Evolutionary conservation across 2,329 filamentous ascomycete genomes (phyloP).

Genomic region (Chrysoporthe cubensis): DNA sequence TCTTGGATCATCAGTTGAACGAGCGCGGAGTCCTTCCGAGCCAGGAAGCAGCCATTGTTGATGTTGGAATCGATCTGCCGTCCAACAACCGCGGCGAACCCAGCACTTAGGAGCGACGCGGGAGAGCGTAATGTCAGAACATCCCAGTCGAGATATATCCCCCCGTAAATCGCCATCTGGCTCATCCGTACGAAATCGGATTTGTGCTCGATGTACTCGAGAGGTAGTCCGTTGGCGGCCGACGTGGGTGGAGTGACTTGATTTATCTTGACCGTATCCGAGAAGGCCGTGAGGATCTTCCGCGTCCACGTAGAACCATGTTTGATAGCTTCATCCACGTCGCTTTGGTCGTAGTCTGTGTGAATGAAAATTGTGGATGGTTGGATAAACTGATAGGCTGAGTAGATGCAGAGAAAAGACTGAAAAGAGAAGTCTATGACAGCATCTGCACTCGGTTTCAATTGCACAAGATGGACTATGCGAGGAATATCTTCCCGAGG

Average conservation of each 20-base stretch:
- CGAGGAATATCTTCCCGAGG: conserved; percentile 31
- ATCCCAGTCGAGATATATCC: conserved; percentile 38
- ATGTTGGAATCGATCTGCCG: conserved; percentile 27
- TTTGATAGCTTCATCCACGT: conserved; percentile 27
- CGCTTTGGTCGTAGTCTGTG: conserved; percentile 31
- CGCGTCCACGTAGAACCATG: conserved; percentile 32
- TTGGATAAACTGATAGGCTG: conserved; percentile 31
- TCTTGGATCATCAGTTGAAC: conserved; percentile 29
- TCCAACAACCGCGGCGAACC: conserved; percentile 36
- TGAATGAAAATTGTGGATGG: conserved; percentile 36
- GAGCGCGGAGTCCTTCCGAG: conserved; percentile 28
- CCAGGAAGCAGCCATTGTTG: conserved; percentile 25
- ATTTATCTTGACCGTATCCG: conserved; percentile 28
- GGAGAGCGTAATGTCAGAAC: conserved; percentile 34
- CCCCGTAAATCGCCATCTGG: conserved; percentile 33
- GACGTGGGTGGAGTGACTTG: conserved; percentile 30
- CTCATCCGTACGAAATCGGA: conserved; percentile 37
- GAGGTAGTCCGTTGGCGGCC: conserved; percentile 25
- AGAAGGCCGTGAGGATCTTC: conserved; percentile 31
- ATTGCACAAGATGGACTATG: conserved; percentile 36
- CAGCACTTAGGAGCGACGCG: conserved; percentile 30
- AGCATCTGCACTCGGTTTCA: conserved; percentile 29
- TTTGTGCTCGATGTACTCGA: conserved; percentile 34
- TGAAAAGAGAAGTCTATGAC: conserved; percentile 32
- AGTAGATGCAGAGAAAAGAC: conserved; percentile 34